phyloP scores from a whole-genome alignment of 1,284 basidiomycete species.

The Neolentinus lepideus region DNA sequence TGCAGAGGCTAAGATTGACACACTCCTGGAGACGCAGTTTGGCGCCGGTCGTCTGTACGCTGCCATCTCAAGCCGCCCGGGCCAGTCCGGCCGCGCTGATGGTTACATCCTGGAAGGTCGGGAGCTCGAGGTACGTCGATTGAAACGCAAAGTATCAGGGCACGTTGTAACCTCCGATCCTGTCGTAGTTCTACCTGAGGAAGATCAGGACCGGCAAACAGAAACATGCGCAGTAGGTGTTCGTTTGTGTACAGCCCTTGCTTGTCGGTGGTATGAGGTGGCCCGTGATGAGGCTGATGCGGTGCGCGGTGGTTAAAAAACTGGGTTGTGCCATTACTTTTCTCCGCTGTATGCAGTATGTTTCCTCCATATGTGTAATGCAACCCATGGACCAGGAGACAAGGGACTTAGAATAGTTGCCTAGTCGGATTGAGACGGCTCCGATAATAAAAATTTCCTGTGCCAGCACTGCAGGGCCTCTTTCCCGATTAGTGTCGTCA shows the following conservation, averaged over 20 bases:
- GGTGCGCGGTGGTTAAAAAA: not conserved
- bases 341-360: not conserved
- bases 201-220: slow-evolving; percentile 90
- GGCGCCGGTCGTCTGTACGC: slow-evolving; percentile 88
- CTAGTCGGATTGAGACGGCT: not conserved
- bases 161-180: not conserved
- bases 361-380: not conserved
- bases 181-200: slow-evolving; percentile 80
- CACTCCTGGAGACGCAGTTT: slow-evolving; percentile 81
- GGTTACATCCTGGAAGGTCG: slow-evolving; percentile 96
- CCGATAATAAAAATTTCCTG: not conserved
- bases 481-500: slow-evolving; percentile 1
- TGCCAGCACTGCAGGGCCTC: not conserved
- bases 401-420: not conserved
- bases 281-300: not conserved
- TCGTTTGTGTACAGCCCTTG: slow-evolving; percentile 5
- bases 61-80: slow-evolving; percentile 84
- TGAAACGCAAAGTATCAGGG: not conserved
- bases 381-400: not conserved
- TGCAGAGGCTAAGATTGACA: slow-evolving; percentile 83
- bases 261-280: slow-evolving; percentile 2
- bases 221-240: slow-evolving; percentile 69
- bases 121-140: slow-evolving; percentile 77
- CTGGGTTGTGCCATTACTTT: not conserved
- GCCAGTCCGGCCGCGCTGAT: slow-evolving; percentile 90